These are phyloP conservation scores for Trichoderma aggressivum DNA, from an alignment of 2,329 filamentous ascomycete species.

Conservation along the genomic window DNA sequence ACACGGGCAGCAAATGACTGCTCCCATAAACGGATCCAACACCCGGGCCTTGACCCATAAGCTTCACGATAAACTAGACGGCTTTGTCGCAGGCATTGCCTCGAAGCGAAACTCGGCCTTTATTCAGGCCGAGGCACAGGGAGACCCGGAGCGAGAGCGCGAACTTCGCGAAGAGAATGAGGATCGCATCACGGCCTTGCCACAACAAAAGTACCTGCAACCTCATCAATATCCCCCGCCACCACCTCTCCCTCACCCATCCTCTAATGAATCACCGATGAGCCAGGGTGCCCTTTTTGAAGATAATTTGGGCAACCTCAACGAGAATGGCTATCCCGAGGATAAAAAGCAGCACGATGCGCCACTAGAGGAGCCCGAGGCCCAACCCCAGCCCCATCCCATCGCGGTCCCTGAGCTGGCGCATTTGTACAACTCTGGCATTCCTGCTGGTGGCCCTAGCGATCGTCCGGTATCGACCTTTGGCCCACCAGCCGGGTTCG, in stretches of 20 bases:
- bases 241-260: slow-evolving; percentile 27
- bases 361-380: slow-evolving; percentile 27
- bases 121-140: slow-evolving; percentile 76
- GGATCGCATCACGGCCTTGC: slow-evolving; percentile 79
- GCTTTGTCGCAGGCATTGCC: slow-evolving; percentile 81
- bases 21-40: slow-evolving; percentile 35
- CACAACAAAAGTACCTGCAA: slow-evolving; percentile 62
- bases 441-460: slow-evolving; percentile 30
- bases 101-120: slow-evolving; percentile 81
- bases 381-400: slow-evolving; percentile 21
- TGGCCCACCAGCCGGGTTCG: slow-evolving; percentile 61
- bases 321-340: slow-evolving; percentile 37
- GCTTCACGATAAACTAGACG: slow-evolving; percentile 83
- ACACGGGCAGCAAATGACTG: slow-evolving; percentile 41
- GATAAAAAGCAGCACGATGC: slow-evolving; percentile 37
- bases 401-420: slow-evolving; percentile 53
- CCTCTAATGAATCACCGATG: slow-evolving; percentile 26
- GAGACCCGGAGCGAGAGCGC: slow-evolving; percentile 73
- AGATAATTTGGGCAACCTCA: slow-evolving; percentile 38
- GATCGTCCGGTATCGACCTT: slow-evolving; percentile 54
- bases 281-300: slow-evolving; percentile 34
- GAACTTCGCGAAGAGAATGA: slow-evolving; percentile 79
- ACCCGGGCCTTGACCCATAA: slow-evolving; percentile 65
- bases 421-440: slow-evolving; percentile 50
- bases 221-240: slow-evolving; percentile 41